phyloP scores from a whole-genome alignment of 495 filamentous ascomycete genomes.

The Coniosporium apollinis region DNA sequence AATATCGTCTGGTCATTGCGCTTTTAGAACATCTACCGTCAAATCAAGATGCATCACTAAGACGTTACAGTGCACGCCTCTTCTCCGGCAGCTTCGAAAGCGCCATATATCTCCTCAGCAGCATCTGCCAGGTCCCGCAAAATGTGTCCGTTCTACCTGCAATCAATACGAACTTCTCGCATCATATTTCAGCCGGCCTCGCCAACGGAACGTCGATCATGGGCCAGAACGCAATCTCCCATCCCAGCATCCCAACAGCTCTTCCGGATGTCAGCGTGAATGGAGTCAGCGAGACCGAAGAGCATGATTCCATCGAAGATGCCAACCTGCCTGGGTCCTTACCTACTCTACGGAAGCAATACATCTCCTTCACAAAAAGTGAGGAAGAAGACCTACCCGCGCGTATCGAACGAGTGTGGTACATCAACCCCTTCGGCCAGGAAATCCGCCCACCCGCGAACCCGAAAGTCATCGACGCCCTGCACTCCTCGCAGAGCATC shows the following conservation, averaged over 20 bases:
- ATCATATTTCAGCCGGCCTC: slow-evolving; percentile 79
- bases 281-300: slow-evolving; percentile 13
- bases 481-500: slow-evolving; percentile 45
- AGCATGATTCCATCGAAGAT: slow-evolving; percentile 46
- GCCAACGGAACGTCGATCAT: slow-evolving; percentile 63
- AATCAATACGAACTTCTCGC: slow-evolving; percentile 83
- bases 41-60: too few relatives aligned
- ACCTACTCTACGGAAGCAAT: slow-evolving; percentile 57
- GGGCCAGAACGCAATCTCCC: slow-evolving; percentile 84
- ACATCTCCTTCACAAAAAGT: slow-evolving; percentile 64
- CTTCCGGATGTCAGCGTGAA: slow-evolving; percentile 22
- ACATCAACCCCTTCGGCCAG: slow-evolving; percentile 90
- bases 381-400: slow-evolving; percentile 54
- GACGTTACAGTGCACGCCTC: slow-evolving; percentile 17
- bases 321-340: slow-evolving; percentile 77
- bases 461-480: slow-evolving; percentile 52
- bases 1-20: background rate
- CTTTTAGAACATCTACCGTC: too few relatives aligned
- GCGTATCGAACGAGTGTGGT: slow-evolving; percentile 75
- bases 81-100: slow-evolving; percentile 25
- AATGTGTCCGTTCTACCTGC: slow-evolving; percentile 69
- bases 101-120: slow-evolving; percentile 31
- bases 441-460: slow-evolving; percentile 75
- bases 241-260: slow-evolving; percentile 46
- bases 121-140: slow-evolving; percentile 61